Conservation (phyloP, 208 protist genomes). For the Phytomonas francai region DNA sequence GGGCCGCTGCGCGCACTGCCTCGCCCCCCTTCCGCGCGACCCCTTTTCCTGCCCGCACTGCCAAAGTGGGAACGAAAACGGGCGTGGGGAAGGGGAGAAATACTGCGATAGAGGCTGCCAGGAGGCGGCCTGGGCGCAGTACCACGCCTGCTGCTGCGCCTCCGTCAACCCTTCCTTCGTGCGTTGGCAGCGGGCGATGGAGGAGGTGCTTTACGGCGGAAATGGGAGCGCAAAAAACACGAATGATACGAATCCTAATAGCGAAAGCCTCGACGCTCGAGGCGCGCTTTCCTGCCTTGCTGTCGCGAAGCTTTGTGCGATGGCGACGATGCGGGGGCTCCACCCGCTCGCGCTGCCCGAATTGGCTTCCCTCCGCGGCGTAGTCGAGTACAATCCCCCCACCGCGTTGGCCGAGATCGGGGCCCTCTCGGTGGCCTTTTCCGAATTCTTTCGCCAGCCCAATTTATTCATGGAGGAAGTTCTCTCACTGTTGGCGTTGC, state of each 20-base stretch:
- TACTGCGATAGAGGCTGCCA: constrained; percentile 69
- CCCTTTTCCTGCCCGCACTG: neutral
- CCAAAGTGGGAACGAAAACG: neutral
- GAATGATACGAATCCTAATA: neutral
- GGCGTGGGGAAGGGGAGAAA: constrained; percentile 34
- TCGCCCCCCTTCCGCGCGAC: constrained; percentile 16
- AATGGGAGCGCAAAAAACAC: neutral
- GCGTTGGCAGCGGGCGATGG: constrained; percentile 45
- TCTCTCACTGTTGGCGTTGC: constrained; percentile 72
- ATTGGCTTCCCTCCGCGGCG: constrained; percentile 41
- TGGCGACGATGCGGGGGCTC: constrained; percentile 65
- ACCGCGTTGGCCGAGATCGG: constrained; percentile 74
- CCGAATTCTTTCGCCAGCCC: constrained; percentile 47
- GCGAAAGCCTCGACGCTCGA: constrained; percentile 31
- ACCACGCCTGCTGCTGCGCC: constrained; percentile 71
- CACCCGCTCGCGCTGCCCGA: constrained; percentile 64
- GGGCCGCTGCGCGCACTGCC: constrained; percentile 66
- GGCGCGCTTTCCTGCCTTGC: constrained; percentile 64
- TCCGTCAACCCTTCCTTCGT: constrained; percentile 45
- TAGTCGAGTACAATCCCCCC: constrained; percentile 64
- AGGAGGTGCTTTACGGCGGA: constrained; percentile 19
- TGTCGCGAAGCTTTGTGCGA: constrained; percentile 68
- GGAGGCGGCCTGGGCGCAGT: constrained; percentile 60
- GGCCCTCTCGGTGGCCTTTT: constrained; percentile 53
- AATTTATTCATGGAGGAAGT: constrained; percentile 85